A percentile compares a stretch with the other conserved stretches of the same genome.
Evolutionary conservation across 352 stramenopile genomes (phyloP).

Genomic region (Pythium dissotocum): DNA sequence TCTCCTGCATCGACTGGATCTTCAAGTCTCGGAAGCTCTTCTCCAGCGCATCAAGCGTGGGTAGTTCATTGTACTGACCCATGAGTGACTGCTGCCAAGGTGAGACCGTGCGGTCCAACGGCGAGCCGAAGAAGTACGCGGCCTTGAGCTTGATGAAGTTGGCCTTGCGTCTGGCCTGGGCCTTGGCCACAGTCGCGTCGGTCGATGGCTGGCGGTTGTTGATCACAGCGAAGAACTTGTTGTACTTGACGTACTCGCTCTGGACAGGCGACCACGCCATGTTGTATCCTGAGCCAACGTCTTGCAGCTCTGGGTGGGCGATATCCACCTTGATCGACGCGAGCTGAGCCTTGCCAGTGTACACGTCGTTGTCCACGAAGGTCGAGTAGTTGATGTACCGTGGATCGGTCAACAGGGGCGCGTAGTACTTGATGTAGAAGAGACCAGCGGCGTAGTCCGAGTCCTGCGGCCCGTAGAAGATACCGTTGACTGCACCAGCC

Average conservation of each 20-base stretch:
- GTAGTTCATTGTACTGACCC: slow-evolving; percentile 34
- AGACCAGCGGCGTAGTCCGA: slow-evolving; percentile 31
- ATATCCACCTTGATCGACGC: slow-evolving; percentile 32
- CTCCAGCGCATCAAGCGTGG: slow-evolving; percentile 30
- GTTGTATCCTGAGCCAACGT: slow-evolving; percentile 38
- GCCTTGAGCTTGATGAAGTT: slow-evolving; percentile 35
- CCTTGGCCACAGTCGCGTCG: slow-evolving; percentile 23
- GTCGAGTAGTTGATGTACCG: slow-evolving; percentile 35
- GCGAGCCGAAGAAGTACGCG: slow-evolving; percentile 38
- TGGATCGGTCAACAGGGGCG: slow-evolving; percentile 18
- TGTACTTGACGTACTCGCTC: slow-evolving; percentile 27
- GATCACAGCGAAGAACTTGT: slow-evolving; percentile 21
- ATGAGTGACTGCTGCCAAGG: slow-evolving; percentile 39
- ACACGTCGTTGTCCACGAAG: slow-evolving; percentile 29
- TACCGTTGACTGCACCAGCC: slow-evolving; percentile 43
- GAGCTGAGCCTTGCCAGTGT: slow-evolving; percentile 38
- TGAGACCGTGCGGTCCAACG: slow-evolving; percentile 34
- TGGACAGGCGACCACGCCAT: slow-evolving; percentile 35
- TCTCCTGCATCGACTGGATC: slow-evolving; percentile 37
- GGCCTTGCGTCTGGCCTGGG: slow-evolving; percentile 31
- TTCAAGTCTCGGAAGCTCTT: slow-evolving; percentile 35
- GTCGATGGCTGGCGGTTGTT: slow-evolving; percentile 38
- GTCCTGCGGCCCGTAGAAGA: slow-evolving; percentile 43
- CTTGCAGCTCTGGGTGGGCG: slow-evolving; percentile 33
- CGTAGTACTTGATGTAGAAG: slow-evolving; percentile 34